Base-by-base conservation (phyloP, 208 protist species). In the Wallacemonas collosoma region DNA sequence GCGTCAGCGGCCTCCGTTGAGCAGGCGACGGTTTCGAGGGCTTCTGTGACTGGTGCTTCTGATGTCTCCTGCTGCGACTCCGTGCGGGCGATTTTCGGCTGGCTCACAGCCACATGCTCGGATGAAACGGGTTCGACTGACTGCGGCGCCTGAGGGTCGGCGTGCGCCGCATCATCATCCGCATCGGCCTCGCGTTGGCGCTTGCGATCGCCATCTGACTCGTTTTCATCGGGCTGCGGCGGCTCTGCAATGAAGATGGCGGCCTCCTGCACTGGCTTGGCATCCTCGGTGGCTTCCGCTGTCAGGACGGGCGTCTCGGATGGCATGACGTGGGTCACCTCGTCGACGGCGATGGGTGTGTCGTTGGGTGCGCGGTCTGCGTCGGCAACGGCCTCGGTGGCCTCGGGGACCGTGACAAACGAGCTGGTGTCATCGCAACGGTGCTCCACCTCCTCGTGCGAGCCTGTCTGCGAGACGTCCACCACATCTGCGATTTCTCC, bases 31-130 rank as follows among this genome's bases (percentile, higher is more conserved):
- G 5, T n/a, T 6, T 5, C 15, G 36, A 36, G 36, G 38, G 17
- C 36, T 5, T 62, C 5, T 5, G 8, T 40, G 35, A 12, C 8
- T 12, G 45, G 8, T 12, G 6, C 8, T 12, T 50, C 45, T 50
- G 38, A 14, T 65, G 60, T 17, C 41, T 44, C 60, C 43, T 65
- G 60, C 60, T 44, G 60, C 60, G 60, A 48, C 60, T 65, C 60
- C 43, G 43, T 53, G 3, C 60, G 60, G 60, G 60, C 60, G 43
- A 8, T 3, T 35, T 45, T 51, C 12, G 38, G 7, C 43, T 65
- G 41, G 43, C 41, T 50, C 60, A 44, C 40, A 6, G 38, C 43
- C 40, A 17, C 3, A 9, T 53, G n/a, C 4, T 51, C 14, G 14
- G 7, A 38, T 38, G 56, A 41, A 3, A 38, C 7, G 26, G 56